Evolutionary conservation across 495 filamentous ascomycete genomes (phyloP), one percentile per base, ranked within the genome.

Genomic region (Podospora fimiseda): DNA sequence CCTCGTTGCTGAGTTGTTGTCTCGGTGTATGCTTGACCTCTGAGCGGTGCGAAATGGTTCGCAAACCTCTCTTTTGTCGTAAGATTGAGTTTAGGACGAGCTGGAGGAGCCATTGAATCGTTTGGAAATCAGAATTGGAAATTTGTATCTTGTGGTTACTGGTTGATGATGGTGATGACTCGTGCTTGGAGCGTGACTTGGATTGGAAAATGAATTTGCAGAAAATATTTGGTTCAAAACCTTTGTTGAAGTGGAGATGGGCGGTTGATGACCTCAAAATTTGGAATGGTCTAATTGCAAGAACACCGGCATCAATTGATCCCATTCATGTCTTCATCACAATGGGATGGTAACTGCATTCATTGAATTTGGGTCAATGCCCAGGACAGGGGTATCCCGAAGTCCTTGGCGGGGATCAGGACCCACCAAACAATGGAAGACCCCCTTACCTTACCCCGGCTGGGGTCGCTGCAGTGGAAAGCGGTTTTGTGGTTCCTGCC

Each of bases 1-100:
- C n/a, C n/a, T n/a, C n/a, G n/a, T n/a, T 33, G 40, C 53, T 14
- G 24, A 20, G 11, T 48, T 39, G 48, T 22, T 3, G 80, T 68
- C 13, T 88, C 85, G 54, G 79, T 70, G 62, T 88, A 88, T 21
- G 67, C 73, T 62, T 85, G 82, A 11, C 77, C 79, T 58, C 81
- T 85, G 3, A 80, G 70, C 6, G 68, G 65, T 1, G 71, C 70
- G 55, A 88, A 85, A 22, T 80, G 69, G 21, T 65, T 64, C 7
- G 78, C 67, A 56, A 88, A 86, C 23, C 73, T 77, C 20, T 87
- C 85, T 65, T 84, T 86, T 6, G 79, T 58, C 18, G 86, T 57
- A 8, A 52, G 69, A 50, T 77, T 74, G 42, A 79, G 72, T 18
- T 80, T 76, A 16, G 73, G 71, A 6, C 69, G 68, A 11, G 59